These are phyloP conservation scores for Cryptococcus jaspeensis DNA, from an alignment of 1,284 basidiomycete species.

Conservation along the genomic window DNA sequence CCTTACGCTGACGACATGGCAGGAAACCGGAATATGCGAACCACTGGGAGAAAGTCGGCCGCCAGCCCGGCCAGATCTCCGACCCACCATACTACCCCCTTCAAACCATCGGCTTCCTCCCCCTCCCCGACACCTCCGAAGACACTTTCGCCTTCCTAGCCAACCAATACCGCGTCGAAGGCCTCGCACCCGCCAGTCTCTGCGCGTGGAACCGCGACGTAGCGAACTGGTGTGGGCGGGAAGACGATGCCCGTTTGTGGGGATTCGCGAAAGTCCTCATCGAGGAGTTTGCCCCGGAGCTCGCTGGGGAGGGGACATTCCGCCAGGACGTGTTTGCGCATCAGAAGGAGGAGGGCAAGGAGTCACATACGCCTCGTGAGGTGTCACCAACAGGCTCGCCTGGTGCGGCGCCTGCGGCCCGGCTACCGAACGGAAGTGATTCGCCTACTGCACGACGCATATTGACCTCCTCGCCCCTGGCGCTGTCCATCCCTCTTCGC, in stretches of 20 bases:
- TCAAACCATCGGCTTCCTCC: constrained; percentile 36
- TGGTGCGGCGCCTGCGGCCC: too few relatives aligned
- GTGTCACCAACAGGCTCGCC: too few relatives aligned
- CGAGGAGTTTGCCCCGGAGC: constrained; percentile 40
- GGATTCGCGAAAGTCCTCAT: constrained; percentile 63
- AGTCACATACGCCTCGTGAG: too few relatives aligned
- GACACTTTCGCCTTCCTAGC: constrained; percentile 64
- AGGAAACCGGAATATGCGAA: constrained; percentile 59
- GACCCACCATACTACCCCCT: constrained; percentile 47
- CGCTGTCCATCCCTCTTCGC: too few relatives aligned
- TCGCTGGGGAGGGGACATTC: constrained; percentile 15
- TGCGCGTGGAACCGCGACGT: constrained; percentile 53
- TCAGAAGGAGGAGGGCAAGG: too few relatives aligned
- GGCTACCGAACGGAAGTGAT: too few relatives aligned
- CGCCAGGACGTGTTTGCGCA: constrained; percentile 28
- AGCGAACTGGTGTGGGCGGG: constrained; percentile 62
- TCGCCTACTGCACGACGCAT: too few relatives aligned
- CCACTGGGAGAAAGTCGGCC: constrained; percentile 45
- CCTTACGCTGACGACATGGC: not conserved
- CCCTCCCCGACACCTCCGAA: constrained; percentile 48
- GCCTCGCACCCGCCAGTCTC: constrained; percentile 56
- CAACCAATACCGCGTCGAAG: constrained; percentile 64
- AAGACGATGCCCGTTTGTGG: constrained; percentile 70
- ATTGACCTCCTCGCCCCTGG: too few relatives aligned
- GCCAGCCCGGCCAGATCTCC: constrained; percentile 39